These are phyloP conservation scores for Cochlearia excelsa DNA, from an alignment of 345 rosid species.

Conservation along the genomic window DNA sequence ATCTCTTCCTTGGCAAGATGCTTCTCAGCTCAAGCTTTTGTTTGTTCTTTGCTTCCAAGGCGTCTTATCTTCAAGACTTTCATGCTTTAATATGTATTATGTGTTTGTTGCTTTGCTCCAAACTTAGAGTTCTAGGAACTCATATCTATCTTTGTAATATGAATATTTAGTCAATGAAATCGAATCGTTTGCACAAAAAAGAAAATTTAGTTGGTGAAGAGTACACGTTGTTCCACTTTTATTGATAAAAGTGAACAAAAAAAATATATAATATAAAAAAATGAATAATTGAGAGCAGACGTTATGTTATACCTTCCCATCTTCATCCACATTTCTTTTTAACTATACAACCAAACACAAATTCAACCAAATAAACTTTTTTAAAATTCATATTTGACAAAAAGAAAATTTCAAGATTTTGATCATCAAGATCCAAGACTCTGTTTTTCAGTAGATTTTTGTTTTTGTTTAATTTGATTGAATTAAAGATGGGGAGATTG, in stretches of 20 bases:
- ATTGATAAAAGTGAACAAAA: slow-evolving; percentile 17
- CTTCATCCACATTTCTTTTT: slow-evolving; percentile 30
- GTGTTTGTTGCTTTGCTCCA: no score
- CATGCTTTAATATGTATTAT: no score
- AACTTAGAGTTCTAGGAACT: no score
- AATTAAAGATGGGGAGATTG: slow-evolving; percentile 74
- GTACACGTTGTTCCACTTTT: slow-evolving; percentile 36
- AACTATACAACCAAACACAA: slow-evolving; percentile 24
- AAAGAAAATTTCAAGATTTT: not conserved
- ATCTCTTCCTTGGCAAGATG: no score
- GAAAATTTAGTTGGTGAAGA: slow-evolving; percentile 31
- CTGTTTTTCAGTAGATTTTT: slow-evolving; percentile 12
- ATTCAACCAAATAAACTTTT: slow-evolving; percentile 8
- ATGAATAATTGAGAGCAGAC: slow-evolving; percentile 36
- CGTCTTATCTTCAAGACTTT: no score
- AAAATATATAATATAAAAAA: slow-evolving; percentile 4
- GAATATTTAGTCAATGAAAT: no score
- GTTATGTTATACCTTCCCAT: slow-evolving; percentile 33
- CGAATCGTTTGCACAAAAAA: no score
- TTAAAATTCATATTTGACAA: slow-evolving; percentile 16
- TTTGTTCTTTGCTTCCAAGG: no score
- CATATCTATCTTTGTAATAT: no score
- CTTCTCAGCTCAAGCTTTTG: no score
- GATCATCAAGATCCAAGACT: slow-evolving; percentile 19
- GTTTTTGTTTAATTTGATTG: not conserved